These are phyloP conservation scores for Trametes maxima DNA, from an alignment of 768 basidiomycete genomes.

Conservation along the genomic window DNA sequence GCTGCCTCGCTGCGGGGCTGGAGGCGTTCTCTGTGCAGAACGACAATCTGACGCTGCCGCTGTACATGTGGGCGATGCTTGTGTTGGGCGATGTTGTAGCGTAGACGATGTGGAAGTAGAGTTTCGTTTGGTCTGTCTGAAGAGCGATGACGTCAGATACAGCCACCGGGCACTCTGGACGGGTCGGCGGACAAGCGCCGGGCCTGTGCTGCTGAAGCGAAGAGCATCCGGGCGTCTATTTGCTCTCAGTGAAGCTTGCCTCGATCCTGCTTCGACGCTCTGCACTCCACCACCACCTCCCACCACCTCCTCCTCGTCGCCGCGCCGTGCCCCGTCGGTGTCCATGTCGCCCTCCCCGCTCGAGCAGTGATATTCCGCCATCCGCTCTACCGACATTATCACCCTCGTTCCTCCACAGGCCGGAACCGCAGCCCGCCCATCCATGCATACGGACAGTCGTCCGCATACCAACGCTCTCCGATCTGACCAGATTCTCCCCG, in stretches of 20 bases:
- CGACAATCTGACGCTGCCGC: constrained; percentile 94
- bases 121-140: background rate
- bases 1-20: constrained; percentile 67
- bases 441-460: constrained; percentile 14
- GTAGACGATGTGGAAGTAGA: background rate
- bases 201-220: background rate
- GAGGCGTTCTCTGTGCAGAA: constrained; percentile 96
- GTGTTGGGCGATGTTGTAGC: constrained; percentile 53
- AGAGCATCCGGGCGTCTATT: background rate
- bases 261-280: too few relatives aligned
- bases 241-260: too few relatives aligned
- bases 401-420: background rate
- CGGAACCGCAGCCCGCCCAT: too few relatives aligned
- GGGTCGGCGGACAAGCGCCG: background rate
- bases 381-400: background rate
- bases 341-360: background rate
- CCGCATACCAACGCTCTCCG: background rate
- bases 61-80: constrained; percentile 93
- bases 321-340: too few relatives aligned
- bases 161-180: constrained; percentile 7
- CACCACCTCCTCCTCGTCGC: too few relatives aligned
- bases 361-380: background rate
- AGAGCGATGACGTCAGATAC: constrained; percentile 10
- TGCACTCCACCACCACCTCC: too few relatives aligned
- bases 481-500: constrained; percentile 20